Conservation (phyloP, 108 stramenopile genomes). For the Nitzschia sp. region DNA sequence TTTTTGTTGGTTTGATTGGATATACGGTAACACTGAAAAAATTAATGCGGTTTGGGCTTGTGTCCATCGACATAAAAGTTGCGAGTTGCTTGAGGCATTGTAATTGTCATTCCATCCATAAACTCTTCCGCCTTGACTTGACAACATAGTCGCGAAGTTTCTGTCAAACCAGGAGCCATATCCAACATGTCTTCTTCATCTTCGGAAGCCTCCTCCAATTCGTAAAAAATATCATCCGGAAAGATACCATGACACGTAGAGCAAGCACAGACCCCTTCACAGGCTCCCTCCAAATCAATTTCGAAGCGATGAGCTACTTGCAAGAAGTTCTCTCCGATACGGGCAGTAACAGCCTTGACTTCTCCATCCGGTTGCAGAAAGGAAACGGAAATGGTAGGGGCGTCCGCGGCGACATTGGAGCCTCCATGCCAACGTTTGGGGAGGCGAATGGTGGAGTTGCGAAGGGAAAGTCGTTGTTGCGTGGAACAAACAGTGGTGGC, state of each 20-base stretch:
- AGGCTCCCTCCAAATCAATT: constrained; percentile 93
- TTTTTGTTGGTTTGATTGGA: background rate
- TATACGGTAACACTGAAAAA: background rate
- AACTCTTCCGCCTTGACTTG: constrained; percentile 81
- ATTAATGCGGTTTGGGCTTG: constrained; percentile 92
- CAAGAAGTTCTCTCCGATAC: constrained; percentile 75
- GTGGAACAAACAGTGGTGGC: too few species aligned
- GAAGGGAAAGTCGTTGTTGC: too few species aligned
- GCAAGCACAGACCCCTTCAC: constrained; percentile 97
- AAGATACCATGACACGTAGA: constrained; percentile 97
- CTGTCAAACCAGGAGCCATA: constrained; percentile 95
- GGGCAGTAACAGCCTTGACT: constrained; percentile 46
- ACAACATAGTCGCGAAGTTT: constrained; percentile 93
- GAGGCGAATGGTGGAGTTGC: too few species aligned
- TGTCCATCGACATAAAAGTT: constrained; percentile 97
- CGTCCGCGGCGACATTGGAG: constrained; percentile 40
- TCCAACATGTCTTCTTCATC: constrained; percentile 99
- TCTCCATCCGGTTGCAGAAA: constrained; percentile 63
- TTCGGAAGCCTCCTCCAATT: constrained; percentile 61
- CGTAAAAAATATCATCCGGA: constrained; percentile 74
- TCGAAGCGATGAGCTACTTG: constrained; percentile 81
- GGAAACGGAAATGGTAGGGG: constrained; percentile 60
- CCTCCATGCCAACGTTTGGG: constrained; percentile 74
- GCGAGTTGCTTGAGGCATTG: constrained; percentile 89
- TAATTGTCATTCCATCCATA: constrained; percentile 91